Conservation (phyloP, 176 grass and related monocot species). For the Zizania latifolia region DNA sequence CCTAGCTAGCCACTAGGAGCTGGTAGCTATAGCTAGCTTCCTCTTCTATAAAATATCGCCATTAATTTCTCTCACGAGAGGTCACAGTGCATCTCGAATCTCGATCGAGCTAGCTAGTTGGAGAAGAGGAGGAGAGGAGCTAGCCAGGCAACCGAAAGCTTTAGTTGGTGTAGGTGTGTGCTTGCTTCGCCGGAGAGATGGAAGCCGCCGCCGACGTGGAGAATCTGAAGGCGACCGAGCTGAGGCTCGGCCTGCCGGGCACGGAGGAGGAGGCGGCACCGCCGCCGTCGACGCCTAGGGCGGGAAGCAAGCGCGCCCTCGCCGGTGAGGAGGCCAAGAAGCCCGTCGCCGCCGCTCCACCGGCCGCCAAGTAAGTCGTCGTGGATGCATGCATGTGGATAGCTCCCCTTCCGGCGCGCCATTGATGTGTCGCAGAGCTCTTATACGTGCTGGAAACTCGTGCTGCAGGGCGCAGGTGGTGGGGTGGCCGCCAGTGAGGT, state of each 20-base stretch:
- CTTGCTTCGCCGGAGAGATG: conserved; percentile 35
- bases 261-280: conserved; percentile 18
- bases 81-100: conserved; percentile 2
- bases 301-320: conserved; percentile 44
- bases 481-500: conserved; percentile 83
- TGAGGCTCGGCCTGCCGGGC: conserved; percentile 86
- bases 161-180: no score
- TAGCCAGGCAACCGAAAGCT: no score
- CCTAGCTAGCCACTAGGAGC: not conserved
- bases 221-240: conserved; percentile 78
- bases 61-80: not conserved
- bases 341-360: conserved; percentile 22
- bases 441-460: not conserved
- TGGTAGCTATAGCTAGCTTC: no score
- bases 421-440: not conserved
- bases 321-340: conserved; percentile 21
- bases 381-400: no score
- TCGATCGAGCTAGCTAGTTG: not conserved
- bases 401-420: not conserved
- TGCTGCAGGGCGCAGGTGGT: conserved; percentile 67
- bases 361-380: conserved; percentile 34
- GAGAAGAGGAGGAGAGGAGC: no score
- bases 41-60: conserved; percentile 39
- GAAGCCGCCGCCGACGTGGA: conserved; percentile 45
- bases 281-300: conserved; percentile 16